Evolutionary conservation across 257 asterid species (phyloP).

Genomic region (Nemophila menziesii): DNA sequence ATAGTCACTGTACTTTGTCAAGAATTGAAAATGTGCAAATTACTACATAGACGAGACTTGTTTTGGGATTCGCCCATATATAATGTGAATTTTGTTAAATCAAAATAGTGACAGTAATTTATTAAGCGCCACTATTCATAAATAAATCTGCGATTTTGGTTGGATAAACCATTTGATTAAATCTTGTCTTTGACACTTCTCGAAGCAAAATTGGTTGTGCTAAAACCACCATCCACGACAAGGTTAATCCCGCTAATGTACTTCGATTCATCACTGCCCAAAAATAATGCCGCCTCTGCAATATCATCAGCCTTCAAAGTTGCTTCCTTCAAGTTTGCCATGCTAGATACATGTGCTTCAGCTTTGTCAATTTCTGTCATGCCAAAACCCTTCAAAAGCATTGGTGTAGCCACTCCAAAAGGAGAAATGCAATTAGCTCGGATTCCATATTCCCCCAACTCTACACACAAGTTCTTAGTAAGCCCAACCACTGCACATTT

Average conservation of each 20-base stretch:
- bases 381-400: constrained; percentile 16
- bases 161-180: too few relatives aligned
- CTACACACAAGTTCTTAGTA: constrained; percentile 65
- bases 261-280: constrained; percentile 27
- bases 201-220: too few relatives aligned
- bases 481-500: constrained; percentile 78
- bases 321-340: constrained; percentile 37
- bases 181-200: too few relatives aligned
- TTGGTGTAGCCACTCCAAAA: constrained; percentile 82
- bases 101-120: too few relatives aligned
- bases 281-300: constrained; percentile 26
- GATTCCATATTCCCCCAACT: constrained; percentile 60
- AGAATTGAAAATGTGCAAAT: too few relatives aligned
- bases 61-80: too few relatives aligned
- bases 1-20: too few relatives aligned
- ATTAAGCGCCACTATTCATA: too few relatives aligned
- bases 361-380: constrained; percentile 43
- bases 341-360: constrained; percentile 54
- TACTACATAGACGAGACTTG: too few relatives aligned
- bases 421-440: constrained; percentile 81
- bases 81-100: too few relatives aligned
- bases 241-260: constrained; percentile 25
- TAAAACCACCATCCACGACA: constrained; percentile 34
- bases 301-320: constrained; percentile 16
- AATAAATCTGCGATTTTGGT: too few relatives aligned